Evolutionary conservation across 371 early-diverging fungal species (phyloP).

Genomic region (Coemansia sp.): DNA sequence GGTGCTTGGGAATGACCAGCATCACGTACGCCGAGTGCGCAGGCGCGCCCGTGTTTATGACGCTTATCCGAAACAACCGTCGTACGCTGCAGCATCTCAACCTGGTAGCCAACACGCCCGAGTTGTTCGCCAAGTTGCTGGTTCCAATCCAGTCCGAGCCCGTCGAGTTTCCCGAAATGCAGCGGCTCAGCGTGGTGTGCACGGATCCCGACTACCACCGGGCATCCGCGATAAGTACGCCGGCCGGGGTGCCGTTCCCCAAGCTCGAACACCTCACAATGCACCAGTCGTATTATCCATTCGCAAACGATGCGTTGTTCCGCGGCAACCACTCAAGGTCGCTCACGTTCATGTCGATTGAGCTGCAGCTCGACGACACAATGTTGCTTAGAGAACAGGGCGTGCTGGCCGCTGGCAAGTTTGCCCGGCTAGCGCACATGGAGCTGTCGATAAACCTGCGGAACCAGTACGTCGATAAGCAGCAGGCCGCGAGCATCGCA

Average conservation of each 20-base stretch:
- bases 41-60: constrained; percentile 4
- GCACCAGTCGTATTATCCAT: constrained; percentile 20
- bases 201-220: background rate
- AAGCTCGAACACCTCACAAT: background rate
- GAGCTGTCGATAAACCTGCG: constrained; percentile 8
- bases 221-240: background rate
- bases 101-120: constrained; percentile 6
- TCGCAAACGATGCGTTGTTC: constrained; percentile 17
- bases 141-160: background rate
- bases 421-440: background rate
- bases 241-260: constrained; percentile 5
- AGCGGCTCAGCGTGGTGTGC: background rate
- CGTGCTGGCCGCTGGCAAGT: background rate
- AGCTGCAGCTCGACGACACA: constrained; percentile 3
- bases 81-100: constrained; percentile 6
- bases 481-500: background rate
- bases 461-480: background rate
- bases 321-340: constrained; percentile 1
- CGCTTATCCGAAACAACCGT: constrained; percentile 10
- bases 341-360: constrained; percentile 3
- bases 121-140: background rate
- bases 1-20: background rate
- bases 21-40: constrained; percentile 21
- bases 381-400: background rate
- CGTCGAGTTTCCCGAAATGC: background rate